phyloP scores from a whole-genome alignment of 345 rosid genomes.

The Gynandropsis gynandra region DNA sequence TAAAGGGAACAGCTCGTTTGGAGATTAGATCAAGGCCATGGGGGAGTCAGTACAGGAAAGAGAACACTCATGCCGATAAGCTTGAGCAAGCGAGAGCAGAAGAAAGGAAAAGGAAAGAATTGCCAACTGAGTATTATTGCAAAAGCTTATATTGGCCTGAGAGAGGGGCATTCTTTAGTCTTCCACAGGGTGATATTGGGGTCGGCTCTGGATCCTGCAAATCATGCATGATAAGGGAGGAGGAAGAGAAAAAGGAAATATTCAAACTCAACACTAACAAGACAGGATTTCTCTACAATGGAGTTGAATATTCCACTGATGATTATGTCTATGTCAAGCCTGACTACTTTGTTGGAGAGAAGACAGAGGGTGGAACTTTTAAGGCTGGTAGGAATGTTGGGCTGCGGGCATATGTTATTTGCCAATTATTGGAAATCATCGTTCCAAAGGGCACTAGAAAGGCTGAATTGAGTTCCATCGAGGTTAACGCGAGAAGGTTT shows the following conservation, averaged over 20 bases:
- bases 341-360: conserved; percentile 25
- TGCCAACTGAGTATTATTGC: conserved; percentile 48
- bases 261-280: conserved; percentile 25
- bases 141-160: conserved; percentile 54
- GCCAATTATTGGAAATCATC: conserved; percentile 51
- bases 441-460: conserved; percentile 27
- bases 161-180: conserved; percentile 59
- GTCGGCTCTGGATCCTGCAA: conserved; percentile 42
- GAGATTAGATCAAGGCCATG: conserved; percentile 49
- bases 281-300: conserved; percentile 33
- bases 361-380: conserved; percentile 26
- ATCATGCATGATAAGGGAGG: conserved; percentile 40
- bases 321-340: conserved; percentile 56
- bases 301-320: conserved; percentile 32
- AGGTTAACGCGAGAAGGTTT: conserved; percentile 44
- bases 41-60: conserved; percentile 56
- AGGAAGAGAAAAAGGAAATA: conserved; percentile 24
- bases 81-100: conserved; percentile 44
- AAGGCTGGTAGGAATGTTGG: conserved; percentile 62
- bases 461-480: conserved; percentile 28
- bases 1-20: conserved; percentile 31
- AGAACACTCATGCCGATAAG: conserved; percentile 31
- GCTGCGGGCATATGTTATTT: conserved; percentile 50
- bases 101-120: conserved; percentile 43
- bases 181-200: conserved; percentile 39